Evolutionary conservation across 306 rosid genomes (phyloP).

Genomic region (Gleditsia sinensis): DNA sequence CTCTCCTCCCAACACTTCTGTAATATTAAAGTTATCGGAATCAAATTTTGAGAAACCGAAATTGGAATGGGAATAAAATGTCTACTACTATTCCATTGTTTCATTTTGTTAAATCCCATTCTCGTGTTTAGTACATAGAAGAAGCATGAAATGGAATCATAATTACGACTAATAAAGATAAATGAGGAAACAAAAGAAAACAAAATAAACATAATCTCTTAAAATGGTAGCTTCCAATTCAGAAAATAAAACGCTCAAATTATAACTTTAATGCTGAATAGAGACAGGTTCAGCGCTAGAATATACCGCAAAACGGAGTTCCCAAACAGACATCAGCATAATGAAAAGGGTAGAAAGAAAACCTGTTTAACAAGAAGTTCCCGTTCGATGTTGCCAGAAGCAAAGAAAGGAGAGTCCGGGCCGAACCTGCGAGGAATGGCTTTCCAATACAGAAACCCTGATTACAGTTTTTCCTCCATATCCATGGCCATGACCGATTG

Average conservation of each 20-base stretch:
- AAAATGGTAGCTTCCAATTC: neutral
- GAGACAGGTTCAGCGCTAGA: neutral
- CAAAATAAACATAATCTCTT: neutral
- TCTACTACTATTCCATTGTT: no score
- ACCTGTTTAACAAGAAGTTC: slow-evolving; percentile 92
- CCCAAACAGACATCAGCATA: neutral
- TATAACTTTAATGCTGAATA: neutral
- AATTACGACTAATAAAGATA: no score
- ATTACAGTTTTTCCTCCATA: slow-evolving; percentile 43
- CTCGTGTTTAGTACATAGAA: no score
- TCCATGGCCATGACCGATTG: slow-evolving; percentile 58
- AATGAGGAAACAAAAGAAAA: no score
- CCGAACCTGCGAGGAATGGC: slow-evolving; percentile 60
- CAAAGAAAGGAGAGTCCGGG: slow-evolving; percentile 77
- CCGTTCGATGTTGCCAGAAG: slow-evolving; percentile 77
- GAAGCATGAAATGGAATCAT: no score
- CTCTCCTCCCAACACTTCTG: no score
- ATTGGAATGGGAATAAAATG: no score
- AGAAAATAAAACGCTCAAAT: neutral
- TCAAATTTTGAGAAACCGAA: no score
- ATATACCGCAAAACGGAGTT: neutral
- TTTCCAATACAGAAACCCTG: slow-evolving; percentile 72
- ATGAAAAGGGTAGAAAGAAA: neutral
- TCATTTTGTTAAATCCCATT: no score
- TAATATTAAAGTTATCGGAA: no score